Base-by-base conservation (phyloP, 805 yeast genomes). In the Yarrowia divulgata region DNA sequence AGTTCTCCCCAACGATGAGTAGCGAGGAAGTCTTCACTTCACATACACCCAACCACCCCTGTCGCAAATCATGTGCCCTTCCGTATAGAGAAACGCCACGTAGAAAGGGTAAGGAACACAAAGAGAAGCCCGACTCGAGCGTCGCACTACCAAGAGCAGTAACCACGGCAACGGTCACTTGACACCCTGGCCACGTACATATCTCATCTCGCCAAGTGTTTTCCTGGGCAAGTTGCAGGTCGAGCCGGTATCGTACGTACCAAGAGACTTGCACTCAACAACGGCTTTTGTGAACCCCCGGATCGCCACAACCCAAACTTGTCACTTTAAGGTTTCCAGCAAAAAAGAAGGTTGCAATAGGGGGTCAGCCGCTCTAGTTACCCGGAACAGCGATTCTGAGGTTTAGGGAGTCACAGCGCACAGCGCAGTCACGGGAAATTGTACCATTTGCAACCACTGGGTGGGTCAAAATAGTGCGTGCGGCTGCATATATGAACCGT, bases 351-450 rank as follows among this genome's bases (percentile, higher is more conserved):
- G 45, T 54, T 54, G 14, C 60, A 54, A 54, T 54, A 54, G 60
- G 60, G 45, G 60, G 60, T 54, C 60, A 54, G 60, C 60, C 60
- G 60, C 60, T 54, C 60, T 37, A 54, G 60, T 54, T 54, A 54
- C 60, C 60, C 60, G 45, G 60, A 3, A 8, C 43, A 52, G 42
- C 40, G 37, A 8, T 8, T 34, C 37, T 23, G 39, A 45, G 52
- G 18, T 48, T 10, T 52, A 50, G 57, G 57, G 49, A 45, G 32
- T 19, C 49, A 45, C 49, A 19, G 49, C 45, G 12, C 18, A 40
- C 29, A 23, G 29, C 49, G 49, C 50, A 37, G 60, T 54, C 60
- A 54, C 60, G 60, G 60, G 60, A 54, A 54, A 54, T 54, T 54
- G 34, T 54, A 39, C 45, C 45, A 54, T 54, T 14, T 39, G 18